Base-by-base conservation (phyloP, 768 basidiomycete genomes). In the Mycena vitilis region DNA sequence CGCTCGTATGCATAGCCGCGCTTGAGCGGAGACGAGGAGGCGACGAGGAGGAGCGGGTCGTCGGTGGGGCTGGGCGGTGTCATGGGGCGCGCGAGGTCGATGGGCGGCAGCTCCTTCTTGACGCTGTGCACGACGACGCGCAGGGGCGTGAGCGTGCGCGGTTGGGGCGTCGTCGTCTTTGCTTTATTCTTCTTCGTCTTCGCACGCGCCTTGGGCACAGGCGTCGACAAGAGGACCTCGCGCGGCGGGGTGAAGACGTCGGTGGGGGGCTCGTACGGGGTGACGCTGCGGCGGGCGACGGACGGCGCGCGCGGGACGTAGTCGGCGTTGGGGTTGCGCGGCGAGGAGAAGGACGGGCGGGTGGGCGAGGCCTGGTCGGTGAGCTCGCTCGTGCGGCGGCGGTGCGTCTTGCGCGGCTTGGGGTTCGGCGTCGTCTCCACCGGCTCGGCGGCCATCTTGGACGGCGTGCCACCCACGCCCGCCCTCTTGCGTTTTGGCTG, bases 11-110 rank as follows among this genome's bases (percentile, higher is more conserved):
- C n/a, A n/a, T n/a, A 13, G 22, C 12, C 48, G 72, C 73, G 57
- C 75, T 37, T 66, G 16, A 55, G 23, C 8, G 65, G 69, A 13
- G 74, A 78, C 47, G 75, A 79, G 74, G n/a, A 80, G 73, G 13
- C 81, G 80, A 4, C 84, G 36, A 94, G 81, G 2, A 94, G 79
- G 0, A 94, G 76, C 0, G 93, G 93, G 72, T 94, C 93, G 44
- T 94, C 93, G 0, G 87, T 87, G 4, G 93, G 93, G 60, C 91
- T 92, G 0, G 91, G 82, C 0, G 93, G 93, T 10, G 90, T 88
- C 72, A 88, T 83, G 5, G 89, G 89, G 16, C 75, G 81, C 55
- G 76, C 83, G 36, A 91, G 78, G 72, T 92, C 87, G 69, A 92
- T 81, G 20, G 87, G 86, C 0, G 91, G 91, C 5, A 86, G 25